A percentile compares a stretch with the other conserved stretches of the same genome.
Evolutionary conservation across 2,329 filamentous ascomycete species (phyloP).

Genomic region (Fulvia fulva): DNA sequence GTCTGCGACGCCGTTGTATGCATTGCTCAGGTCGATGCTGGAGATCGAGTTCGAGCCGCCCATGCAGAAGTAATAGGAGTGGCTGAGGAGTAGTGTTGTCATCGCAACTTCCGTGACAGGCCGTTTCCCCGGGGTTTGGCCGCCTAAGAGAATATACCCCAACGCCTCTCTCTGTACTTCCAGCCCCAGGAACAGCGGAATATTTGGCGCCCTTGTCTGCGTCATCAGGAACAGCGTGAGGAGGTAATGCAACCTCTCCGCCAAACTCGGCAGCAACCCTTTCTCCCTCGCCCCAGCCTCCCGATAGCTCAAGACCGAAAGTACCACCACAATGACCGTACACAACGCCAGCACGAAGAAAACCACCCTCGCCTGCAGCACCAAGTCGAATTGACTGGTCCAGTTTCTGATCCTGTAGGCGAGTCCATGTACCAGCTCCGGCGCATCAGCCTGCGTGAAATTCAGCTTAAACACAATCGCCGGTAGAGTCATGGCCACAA

Average conservation of each 20-base stretch:
- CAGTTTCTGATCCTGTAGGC: constrained; percentile 32
- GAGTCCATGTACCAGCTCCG: constrained; percentile 59
- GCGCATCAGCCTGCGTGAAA: constrained; percentile 83
- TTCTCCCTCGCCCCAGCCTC: constrained; percentile 8
- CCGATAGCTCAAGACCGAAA: constrained; percentile 18
- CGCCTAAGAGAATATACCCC: constrained; percentile 13
- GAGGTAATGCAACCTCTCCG: constrained; percentile 55
- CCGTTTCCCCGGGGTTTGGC: neutral
- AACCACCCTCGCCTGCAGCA: constrained; percentile 34
- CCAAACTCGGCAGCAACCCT: constrained; percentile 22
- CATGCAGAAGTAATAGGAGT: constrained; percentile 81
- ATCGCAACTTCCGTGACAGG: constrained; percentile 49
- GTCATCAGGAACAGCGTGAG: constrained; percentile 77
- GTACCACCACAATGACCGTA: constrained; percentile 27
- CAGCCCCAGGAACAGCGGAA: constrained; percentile 78
- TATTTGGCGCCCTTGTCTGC: constrained; percentile 79
- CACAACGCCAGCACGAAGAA: constrained; percentile 37
- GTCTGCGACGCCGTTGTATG: constrained; percentile 82
- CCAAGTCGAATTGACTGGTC: constrained; percentile 30
- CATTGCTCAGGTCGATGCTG: constrained; percentile 87
- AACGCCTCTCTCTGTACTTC: constrained; percentile 49
- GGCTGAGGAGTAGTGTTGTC: constrained; percentile 71
- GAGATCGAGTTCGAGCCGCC: constrained; percentile 94
- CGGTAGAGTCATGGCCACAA: constrained; percentile 45
- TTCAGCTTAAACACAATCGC: constrained; percentile 83